These are phyloP conservation scores for Fusarium napiforme DNA, from an alignment of 2,329 filamentous ascomycete genomes.

Conservation along the genomic window DNA sequence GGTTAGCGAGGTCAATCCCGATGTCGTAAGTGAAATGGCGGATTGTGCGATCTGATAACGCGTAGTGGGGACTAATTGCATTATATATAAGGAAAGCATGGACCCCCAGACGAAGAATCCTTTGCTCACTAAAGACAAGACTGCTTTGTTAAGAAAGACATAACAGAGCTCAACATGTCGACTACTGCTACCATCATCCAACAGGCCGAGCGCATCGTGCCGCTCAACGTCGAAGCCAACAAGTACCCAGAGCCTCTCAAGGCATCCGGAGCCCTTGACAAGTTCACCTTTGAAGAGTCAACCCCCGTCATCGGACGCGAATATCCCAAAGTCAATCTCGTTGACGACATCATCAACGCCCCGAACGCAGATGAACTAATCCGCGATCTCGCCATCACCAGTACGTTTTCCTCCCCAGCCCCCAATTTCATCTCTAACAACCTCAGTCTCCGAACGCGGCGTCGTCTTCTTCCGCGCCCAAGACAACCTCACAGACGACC, in stretches of 20 bases:
- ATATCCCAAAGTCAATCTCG: slow-evolving; percentile 61
- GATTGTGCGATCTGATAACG: slow-evolving; percentile 13
- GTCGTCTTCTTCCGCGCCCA: slow-evolving; percentile 74
- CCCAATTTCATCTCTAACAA: neutral
- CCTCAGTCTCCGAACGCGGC: slow-evolving; percentile 67
- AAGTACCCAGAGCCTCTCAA: slow-evolving; percentile 10
- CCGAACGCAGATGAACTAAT: slow-evolving; percentile 66
- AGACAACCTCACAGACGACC: slow-evolving; percentile 64
- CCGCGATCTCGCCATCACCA: slow-evolving; percentile 69
- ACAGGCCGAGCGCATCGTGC: slow-evolving; percentile 10
- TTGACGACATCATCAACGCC: slow-evolving; percentile 57
- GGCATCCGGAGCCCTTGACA: slow-evolving; percentile 13
- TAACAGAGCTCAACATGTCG: neutral
- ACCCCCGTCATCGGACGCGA: slow-evolving; percentile 66
- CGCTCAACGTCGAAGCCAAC: neutral
- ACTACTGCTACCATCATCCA: neutral
- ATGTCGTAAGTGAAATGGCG: slow-evolving; percentile 8
- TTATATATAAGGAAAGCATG: neutral
- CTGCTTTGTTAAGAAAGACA: fast-evolving
- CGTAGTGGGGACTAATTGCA: no score
- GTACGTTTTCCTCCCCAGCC: slow-evolving; percentile 48
- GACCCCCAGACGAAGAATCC: no score
- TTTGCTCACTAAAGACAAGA: no score
- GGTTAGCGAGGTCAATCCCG: fast-evolving
- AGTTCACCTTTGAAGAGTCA: slow-evolving; percentile 44